Conservation (phyloP, 2,329 filamentous ascomycete genomes). For the Penicillium sp. region DNA sequence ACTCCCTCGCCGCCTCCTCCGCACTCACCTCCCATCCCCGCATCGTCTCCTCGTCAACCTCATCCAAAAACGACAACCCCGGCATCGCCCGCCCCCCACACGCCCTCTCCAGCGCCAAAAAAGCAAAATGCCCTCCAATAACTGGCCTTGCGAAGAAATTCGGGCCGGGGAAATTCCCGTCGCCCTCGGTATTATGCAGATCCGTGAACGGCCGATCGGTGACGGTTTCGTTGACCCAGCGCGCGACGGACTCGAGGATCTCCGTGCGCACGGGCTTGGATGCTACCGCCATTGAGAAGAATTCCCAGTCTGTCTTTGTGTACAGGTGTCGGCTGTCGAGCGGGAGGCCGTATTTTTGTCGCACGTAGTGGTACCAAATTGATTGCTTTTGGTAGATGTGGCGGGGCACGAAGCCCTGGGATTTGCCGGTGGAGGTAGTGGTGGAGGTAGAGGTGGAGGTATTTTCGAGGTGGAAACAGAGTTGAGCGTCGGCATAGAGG, state of each 20-base stretch:
- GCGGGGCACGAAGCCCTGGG: slow-evolving; percentile 67
- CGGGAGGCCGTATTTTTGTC: slow-evolving; percentile 79
- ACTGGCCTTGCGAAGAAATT: slow-evolving; percentile 81
- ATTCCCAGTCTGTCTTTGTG: slow-evolving; percentile 89
- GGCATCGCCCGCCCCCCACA: slow-evolving; percentile 69
- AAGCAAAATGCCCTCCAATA: slow-evolving; percentile 82
- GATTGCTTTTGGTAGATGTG: slow-evolving; percentile 77
- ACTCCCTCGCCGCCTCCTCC: slow-evolving; percentile 26
- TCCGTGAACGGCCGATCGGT: slow-evolving; percentile 79
- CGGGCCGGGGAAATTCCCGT: slow-evolving; percentile 72
- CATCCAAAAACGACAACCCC: slow-evolving; percentile 54
- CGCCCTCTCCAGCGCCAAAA: slow-evolving; percentile 76
- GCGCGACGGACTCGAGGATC: slow-evolving; percentile 72
- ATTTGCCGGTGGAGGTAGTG: slow-evolving; percentile 13
- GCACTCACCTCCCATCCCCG: slow-evolving; percentile 26
- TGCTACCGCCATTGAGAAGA: slow-evolving; percentile 80
- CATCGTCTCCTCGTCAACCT: slow-evolving; percentile 26
- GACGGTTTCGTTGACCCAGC: slow-evolving; percentile 80
- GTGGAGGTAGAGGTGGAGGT: slow-evolving; percentile 31
- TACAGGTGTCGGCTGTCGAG: slow-evolving; percentile 81
- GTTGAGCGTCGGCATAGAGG: slow-evolving; percentile 74
- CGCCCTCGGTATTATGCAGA: slow-evolving; percentile 76
- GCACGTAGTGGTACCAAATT: slow-evolving; percentile 75
- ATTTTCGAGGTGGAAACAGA: slow-evolving; percentile 72
- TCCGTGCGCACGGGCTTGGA: slow-evolving; percentile 66